Evolutionary conservation across 1,139 yeast genomes (phyloP), one percentile per base, ranked within the genome.

Genomic region (Yamadazyma membranifaciens): DNA sequence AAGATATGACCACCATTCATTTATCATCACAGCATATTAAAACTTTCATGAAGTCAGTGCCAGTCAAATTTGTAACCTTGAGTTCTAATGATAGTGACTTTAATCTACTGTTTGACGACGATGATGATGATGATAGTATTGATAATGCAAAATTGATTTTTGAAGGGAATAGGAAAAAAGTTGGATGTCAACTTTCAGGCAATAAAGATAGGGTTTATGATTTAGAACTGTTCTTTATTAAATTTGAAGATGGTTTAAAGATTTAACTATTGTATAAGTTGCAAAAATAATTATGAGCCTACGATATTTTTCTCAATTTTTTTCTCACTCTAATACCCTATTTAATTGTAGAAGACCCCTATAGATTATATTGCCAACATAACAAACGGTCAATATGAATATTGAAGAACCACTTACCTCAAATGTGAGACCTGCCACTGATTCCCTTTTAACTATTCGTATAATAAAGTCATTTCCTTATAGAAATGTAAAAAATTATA

Each of bases 381-480:
- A 20, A 20, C 7, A 20, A 7, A 7, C 24, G 24, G 24, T 7
- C 24, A 20, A 34, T 14, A 45, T 48, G 40, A 42, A 54, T 34
- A 45, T 46, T 15, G 79, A 77, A 45, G 87, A 82, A 52, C 87
- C 88, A 1, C 64, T 82, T 44, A 81, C 87, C 1, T 80, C 87
- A 1, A 75, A 77, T 36, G 81, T 75, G n/a, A 72, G 87, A 41
- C 88, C 88, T 2, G 75, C 75, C 27, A 76, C 83, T 7, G 79
- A 77, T 57, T 83, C 96, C 0, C 78, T 88, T 14, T 61, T 92
- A 35, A 92, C 98, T 0, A 73, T 94, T 9, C 78, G 99, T 40
- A 79, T 92, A 24, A 78, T 92, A 57, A 91, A 91, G 59, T 88
- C 97, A 0, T 92, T 92, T 58, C 94, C 95, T 13, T 91, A 88